Conservation (phyloP, 176 grass and related monocot species). For the Poa pratensis region DNA sequence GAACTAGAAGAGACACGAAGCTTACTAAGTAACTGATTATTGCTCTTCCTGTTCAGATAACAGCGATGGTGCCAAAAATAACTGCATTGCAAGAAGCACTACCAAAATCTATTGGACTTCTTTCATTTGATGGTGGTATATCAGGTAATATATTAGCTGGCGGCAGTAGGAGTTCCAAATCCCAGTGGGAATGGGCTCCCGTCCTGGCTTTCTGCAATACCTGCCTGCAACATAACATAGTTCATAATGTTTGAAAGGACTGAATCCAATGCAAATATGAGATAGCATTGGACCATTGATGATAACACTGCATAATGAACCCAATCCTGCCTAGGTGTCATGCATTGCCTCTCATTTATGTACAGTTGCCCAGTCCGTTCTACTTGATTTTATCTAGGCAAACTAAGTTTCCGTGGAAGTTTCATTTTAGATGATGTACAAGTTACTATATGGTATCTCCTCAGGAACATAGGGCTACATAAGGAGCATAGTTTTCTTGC, state of each 20-base stretch:
- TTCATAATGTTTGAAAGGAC: too few relatives aligned
- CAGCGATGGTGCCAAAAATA: constrained; percentile 85
- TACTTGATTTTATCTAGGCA: constrained; percentile 32
- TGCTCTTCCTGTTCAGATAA: constrained; percentile 69
- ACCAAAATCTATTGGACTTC: constrained; percentile 89
- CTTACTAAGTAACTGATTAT: constrained; percentile 33
- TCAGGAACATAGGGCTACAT: constrained; percentile 13
- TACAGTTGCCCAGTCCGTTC: neutral
- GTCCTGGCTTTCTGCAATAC: constrained; percentile 21
- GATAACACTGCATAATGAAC: constrained; percentile 28
- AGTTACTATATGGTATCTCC: neutral
- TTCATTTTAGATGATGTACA: constrained; percentile 34
- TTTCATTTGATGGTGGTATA: constrained; percentile 97
- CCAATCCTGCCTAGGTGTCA: neutral
- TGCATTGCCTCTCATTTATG: constrained; percentile 15
- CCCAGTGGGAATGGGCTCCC: constrained; percentile 12
- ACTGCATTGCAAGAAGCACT: constrained; percentile 87
- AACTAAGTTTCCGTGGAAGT: constrained; percentile 30
- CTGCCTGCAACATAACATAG: neutral
- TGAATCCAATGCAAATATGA: too few relatives aligned
- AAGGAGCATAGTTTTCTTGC: neutral
- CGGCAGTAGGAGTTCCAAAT: constrained; percentile 25
- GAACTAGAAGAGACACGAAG: neutral
- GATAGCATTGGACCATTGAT: neutral
- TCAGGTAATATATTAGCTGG: constrained; percentile 63